Percentiles rank a stretch among this genome's conserved stretches.
Conservation (phyloP, 2,329 filamentous ascomycete species). For the Phaeosphaeriaceae sp. region DNA sequence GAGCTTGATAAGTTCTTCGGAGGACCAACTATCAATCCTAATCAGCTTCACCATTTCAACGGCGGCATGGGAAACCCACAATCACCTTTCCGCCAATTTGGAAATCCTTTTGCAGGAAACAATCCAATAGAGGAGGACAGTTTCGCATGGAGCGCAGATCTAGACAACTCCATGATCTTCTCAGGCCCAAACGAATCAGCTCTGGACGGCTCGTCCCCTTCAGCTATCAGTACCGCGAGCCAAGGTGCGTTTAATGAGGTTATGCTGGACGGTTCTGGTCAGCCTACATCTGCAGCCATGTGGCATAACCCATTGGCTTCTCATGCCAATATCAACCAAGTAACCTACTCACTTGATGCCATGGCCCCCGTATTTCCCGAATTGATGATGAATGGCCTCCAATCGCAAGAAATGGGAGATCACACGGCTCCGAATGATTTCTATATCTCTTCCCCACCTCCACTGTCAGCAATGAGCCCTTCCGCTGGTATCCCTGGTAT, state of each 20-base stretch:
- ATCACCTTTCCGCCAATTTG: conserved; percentile 54
- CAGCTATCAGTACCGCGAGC: conserved; percentile 92
- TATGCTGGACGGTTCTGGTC: conserved; percentile 76
- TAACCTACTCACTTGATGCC: conserved; percentile 77
- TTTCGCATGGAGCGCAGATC: conserved; percentile 84
- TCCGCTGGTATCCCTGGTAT: conserved; percentile 69
- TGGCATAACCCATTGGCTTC: conserved; percentile 62
- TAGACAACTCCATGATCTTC: conserved; percentile 69
- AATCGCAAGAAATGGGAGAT: conserved; percentile 75
- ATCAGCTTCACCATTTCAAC: conserved; percentile 83
- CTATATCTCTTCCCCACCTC: conserved; percentile 79
- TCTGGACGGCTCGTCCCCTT: conserved; percentile 92
- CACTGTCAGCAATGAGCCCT: conserved; percentile 76
- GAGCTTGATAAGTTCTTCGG: conserved; percentile 76
- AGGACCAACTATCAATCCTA: conserved; percentile 67
- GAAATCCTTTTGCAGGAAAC: conserved; percentile 63
- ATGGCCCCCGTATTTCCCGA: conserved; percentile 78
- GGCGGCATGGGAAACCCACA: conserved; percentile 70
- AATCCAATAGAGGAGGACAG: conserved; percentile 73
- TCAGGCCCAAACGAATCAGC: conserved; percentile 73
- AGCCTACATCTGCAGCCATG: conserved; percentile 45
- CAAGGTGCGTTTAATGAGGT: conserved; percentile 90
- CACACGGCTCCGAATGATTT: conserved; percentile 73
- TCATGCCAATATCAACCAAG: conserved; percentile 68
- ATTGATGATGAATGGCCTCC: conserved; percentile 69